phyloP scores from a whole-genome alignment of 2,329 filamentous ascomycete species.

The Trichoderma oligosporum region DNA sequence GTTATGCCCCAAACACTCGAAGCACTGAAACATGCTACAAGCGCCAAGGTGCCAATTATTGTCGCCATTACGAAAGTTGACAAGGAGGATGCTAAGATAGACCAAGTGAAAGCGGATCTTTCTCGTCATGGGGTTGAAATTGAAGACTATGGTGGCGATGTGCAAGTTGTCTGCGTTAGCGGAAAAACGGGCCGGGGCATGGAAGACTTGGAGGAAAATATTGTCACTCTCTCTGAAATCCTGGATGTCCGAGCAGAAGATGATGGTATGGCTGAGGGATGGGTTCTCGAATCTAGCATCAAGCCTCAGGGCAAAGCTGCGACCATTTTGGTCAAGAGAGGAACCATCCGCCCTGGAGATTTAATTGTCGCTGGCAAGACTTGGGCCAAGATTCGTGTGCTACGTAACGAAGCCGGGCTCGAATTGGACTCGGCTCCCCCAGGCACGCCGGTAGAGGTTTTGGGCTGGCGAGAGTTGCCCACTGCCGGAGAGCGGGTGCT shows the following conservation, averaged over 20 bases:
- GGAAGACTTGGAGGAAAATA: constrained; percentile 85
- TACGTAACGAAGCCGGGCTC: constrained; percentile 80
- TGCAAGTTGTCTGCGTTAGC: constrained; percentile 85
- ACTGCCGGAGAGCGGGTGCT: constrained; percentile 82
- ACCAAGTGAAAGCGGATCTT: constrained; percentile 85
- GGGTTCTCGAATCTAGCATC: constrained; percentile 87
- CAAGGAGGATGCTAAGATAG: constrained; percentile 74
- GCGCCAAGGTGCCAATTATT: constrained; percentile 87
- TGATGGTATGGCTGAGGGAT: constrained; percentile 79
- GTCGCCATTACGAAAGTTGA: constrained; percentile 98
- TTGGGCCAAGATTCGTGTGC: constrained; percentile 78
- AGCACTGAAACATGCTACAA: constrained; percentile 87
- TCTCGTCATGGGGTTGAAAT: constrained; percentile 80
- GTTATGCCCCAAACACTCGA: constrained; percentile 97
- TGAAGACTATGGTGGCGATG: constrained; percentile 92
- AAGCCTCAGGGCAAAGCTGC: constrained; percentile 82
- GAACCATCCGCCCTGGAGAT: constrained; percentile 77
- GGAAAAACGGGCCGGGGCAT: constrained; percentile 94
- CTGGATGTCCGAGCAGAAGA: constrained; percentile 81
- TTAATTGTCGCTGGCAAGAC: constrained; percentile 83
- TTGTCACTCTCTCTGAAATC: constrained; percentile 80
- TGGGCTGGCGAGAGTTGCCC: constrained; percentile 86
- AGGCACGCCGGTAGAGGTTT: constrained; percentile 84
- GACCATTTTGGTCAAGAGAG: constrained; percentile 82
- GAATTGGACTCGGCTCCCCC: constrained; percentile 71